Percentiles rank a stretch among this genome's conserved stretches.
phyloP scores from a whole-genome alignment of 2,329 filamentous ascomycete genomes.

The Metarhizium rileyi region DNA sequence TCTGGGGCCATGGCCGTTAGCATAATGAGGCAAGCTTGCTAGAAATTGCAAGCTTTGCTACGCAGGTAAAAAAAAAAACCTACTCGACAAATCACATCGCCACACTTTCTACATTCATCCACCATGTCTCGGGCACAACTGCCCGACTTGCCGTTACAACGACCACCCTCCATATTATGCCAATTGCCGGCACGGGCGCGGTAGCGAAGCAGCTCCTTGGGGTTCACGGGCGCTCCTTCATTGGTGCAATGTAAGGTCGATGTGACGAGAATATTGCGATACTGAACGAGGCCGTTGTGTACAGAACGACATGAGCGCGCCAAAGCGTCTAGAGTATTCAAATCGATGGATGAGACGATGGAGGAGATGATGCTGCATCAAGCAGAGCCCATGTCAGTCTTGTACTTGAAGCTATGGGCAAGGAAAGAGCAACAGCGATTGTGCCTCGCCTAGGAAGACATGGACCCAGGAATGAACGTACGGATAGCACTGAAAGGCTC shows the following conservation, averaged over 20 bases:
- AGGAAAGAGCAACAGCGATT: neutral
- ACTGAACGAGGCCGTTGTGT: constrained; percentile 67
- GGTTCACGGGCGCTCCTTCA: constrained; percentile 48
- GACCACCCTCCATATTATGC: constrained; percentile 48
- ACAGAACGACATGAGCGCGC: constrained; percentile 75
- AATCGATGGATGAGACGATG: constrained; percentile 68
- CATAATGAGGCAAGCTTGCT: neutral
- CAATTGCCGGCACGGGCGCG: constrained; percentile 47
- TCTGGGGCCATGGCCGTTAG: constrained; percentile 42
- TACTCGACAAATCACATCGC: constrained; percentile 72
- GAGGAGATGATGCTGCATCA: constrained; percentile 61
- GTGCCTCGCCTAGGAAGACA: neutral
- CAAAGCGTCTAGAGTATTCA: constrained; percentile 78
- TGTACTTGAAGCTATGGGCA: neutral
- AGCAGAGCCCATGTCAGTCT: neutral
- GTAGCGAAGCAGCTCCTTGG: constrained; percentile 47
- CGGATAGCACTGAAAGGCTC: constrained; percentile 28
- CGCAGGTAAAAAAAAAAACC: constrained; percentile 17
- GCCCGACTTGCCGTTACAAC: constrained; percentile 58
- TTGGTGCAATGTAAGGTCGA: constrained; percentile 74
- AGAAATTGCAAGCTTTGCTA: neutral
- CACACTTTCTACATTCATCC: constrained; percentile 68
- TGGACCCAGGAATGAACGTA: constrained; percentile 12
- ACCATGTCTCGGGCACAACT: constrained; percentile 85
- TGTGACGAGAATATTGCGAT: constrained; percentile 60